Evolutionary conservation across 2,329 filamentous ascomycete species (phyloP).

Genomic region (Helotiales sp.): DNA sequence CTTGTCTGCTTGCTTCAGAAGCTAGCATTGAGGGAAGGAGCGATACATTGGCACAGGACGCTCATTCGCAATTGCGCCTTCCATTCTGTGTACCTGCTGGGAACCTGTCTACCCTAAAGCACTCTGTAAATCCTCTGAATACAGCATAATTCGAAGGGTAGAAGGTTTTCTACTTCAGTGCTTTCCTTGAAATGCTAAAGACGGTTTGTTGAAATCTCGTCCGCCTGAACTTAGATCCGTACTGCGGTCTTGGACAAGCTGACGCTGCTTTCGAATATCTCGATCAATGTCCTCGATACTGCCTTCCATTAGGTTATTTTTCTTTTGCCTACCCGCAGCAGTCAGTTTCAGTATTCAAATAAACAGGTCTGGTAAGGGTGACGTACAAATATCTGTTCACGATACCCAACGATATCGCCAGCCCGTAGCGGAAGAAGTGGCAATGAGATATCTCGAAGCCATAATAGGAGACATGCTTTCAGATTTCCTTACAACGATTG

Average conservation of each 20-base stretch:
- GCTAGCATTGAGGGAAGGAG: slow-evolving; percentile 1
- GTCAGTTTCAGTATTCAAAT: slow-evolving; percentile 4
- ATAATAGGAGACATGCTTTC: slow-evolving; percentile 6
- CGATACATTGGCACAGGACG: not conserved
- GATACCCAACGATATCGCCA: slow-evolving; percentile 7
- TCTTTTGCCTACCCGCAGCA: slow-evolving; percentile 2
- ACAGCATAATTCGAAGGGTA: slow-evolving; percentile 2
- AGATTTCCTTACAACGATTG: slow-evolving; percentile 5
- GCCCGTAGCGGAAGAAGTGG: not conserved
- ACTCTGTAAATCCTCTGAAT: slow-evolving; percentile 8
- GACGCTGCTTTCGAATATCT: slow-evolving; percentile 6
- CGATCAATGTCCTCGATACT: slow-evolving; percentile 10
- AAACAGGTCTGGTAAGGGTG: not conserved
- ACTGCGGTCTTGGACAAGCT: slow-evolving; percentile 1
- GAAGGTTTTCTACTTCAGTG: slow-evolving; percentile 3
- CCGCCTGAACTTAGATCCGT: slow-evolving; percentile 1
- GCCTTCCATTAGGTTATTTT: slow-evolving; percentile 3
- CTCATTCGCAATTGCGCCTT: slow-evolving; percentile 9
- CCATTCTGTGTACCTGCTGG: slow-evolving; percentile 2
- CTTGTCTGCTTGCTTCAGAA: not conserved
- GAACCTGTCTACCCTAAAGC: not conserved
- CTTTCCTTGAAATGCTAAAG: slow-evolving; percentile 6
- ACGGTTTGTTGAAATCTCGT: slow-evolving; percentile 7
- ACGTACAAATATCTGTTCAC: slow-evolving; percentile 9
- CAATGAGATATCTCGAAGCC: slow-evolving; percentile 2